These are phyloP conservation scores for Pythium dissimile DNA, from an alignment of 352 stramenopile genomes.

Conservation along the genomic window DNA sequence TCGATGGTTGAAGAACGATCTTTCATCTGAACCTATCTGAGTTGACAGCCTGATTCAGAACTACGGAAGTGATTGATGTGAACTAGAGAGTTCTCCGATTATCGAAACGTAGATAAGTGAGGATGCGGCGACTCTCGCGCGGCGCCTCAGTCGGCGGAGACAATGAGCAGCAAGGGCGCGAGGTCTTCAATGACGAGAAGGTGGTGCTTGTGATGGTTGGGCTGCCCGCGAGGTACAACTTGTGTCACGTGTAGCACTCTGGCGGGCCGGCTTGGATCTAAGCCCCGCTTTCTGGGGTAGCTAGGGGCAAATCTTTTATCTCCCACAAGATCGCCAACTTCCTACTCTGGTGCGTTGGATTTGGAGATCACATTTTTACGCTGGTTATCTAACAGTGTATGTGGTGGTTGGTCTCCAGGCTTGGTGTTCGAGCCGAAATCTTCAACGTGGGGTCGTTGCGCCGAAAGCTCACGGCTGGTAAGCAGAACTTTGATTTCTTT, in stretches of 20 bases:
- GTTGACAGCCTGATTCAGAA: too few species aligned
- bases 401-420: conserved; percentile 8
- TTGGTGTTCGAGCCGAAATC: conserved; percentile 54
- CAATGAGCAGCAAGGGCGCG: conserved; percentile 18
- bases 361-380: not conserved
- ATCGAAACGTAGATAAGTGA: not conserved
- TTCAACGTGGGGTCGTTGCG: conserved; percentile 92
- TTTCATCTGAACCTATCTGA: too few species aligned
- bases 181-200: conserved; percentile 75
- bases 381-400: not conserved
- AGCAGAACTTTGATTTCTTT: conserved; percentile 77
- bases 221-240: conserved; percentile 60
- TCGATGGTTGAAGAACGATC: too few species aligned
- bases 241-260: not conserved
- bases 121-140: conserved; percentile 11
- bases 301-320: conserved; percentile 89
- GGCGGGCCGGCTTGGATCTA: not conserved
- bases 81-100: not conserved
- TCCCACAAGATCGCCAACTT: conserved; percentile 76
- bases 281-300: not conserved
- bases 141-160: not conserved
- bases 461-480: conserved; percentile 56
- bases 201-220: conserved; percentile 91
- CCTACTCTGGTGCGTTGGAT: conserved; percentile 28
- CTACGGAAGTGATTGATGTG: not conserved